phyloP scores from a whole-genome alignment of 495 filamentous ascomycete genomes.

The Letharia columbiana region DNA sequence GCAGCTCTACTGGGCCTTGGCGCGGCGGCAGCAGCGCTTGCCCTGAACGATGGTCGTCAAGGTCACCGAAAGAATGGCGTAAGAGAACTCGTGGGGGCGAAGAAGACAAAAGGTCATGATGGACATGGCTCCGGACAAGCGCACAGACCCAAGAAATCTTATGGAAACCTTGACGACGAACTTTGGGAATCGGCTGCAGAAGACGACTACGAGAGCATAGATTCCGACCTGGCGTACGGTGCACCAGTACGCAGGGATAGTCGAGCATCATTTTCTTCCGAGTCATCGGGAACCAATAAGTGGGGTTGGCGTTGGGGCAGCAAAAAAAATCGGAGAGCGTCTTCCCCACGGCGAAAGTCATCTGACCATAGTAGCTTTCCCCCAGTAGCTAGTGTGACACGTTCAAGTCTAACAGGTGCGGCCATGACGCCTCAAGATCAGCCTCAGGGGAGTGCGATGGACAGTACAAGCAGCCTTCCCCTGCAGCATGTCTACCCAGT shows the following conservation, averaged over 20 bases:
- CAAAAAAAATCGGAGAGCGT: conserved; percentile 39
- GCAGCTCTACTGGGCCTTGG: conserved; percentile 48
- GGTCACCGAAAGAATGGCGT: conserved; percentile 28
- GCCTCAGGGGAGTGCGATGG: conserved; percentile 18
- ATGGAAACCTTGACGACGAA: conserved; percentile 38
- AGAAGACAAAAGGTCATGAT: conserved; percentile 28
- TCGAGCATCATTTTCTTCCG: conserved; percentile 45
- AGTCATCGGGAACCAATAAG: conserved; percentile 40
- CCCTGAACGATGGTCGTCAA: conserved; percentile 37
- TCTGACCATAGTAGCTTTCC: conserved; percentile 11
- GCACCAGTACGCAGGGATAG: conserved; percentile 35
- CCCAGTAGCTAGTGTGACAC: conserved; percentile 26
- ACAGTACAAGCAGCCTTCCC: conserved; percentile 32
- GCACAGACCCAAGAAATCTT: conserved; percentile 27
- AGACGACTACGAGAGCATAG: conserved; percentile 40
- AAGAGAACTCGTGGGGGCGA: conserved; percentile 33
- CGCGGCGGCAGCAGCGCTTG: conserved; percentile 48
- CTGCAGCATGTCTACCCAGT: conserved; percentile 46
- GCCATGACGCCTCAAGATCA: conserved; percentile 9
- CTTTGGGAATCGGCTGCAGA: conserved; percentile 56
- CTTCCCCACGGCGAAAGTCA: conserved; percentile 4
- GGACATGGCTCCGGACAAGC: conserved; percentile 7
- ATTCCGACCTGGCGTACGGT: conserved; percentile 51
- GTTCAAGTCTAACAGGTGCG: conserved; percentile 31
- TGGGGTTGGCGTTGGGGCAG: conserved; percentile 55